Conservation (phyloP, 805 yeast species). For the Candida tallmaniae region DNA sequence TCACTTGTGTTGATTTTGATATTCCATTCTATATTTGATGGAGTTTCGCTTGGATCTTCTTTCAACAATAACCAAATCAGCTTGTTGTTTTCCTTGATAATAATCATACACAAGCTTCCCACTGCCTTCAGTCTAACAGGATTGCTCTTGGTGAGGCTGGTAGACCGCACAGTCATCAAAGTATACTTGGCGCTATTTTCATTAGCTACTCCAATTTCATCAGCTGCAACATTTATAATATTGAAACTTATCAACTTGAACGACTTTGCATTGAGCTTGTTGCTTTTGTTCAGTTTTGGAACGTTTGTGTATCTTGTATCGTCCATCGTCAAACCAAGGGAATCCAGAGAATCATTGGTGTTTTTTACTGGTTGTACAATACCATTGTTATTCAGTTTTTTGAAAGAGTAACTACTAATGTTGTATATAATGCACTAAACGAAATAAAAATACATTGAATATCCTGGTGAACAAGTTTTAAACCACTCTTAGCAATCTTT, state of each 20-base stretch:
- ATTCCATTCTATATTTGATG: constrained; percentile 68
- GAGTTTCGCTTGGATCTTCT: constrained; percentile 66
- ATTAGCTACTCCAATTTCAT: constrained; percentile 56
- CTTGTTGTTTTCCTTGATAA: constrained; percentile 52
- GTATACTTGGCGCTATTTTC: constrained; percentile 53
- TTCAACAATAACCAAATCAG: constrained; percentile 33
- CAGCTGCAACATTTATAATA: constrained; percentile 45
- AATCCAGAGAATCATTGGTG: constrained; percentile 11
- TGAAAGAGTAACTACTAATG: constrained; percentile 14
- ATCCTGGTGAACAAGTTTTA: no score
- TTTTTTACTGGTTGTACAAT: constrained; percentile 21
- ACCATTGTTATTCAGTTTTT: constrained; percentile 22
- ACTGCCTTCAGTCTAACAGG: constrained; percentile 66
- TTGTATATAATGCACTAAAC: no score
- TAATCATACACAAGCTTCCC: constrained; percentile 69
- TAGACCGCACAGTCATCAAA: constrained; percentile 26
- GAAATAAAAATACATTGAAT: no score
- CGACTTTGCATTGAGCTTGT: constrained; percentile 45
- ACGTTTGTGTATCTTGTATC: constrained; percentile 68
- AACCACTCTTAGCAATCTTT: no score
- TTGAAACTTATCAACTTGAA: constrained; percentile 25
- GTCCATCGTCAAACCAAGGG: constrained; percentile 27
- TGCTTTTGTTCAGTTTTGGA: constrained; percentile 65
- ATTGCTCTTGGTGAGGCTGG: constrained; percentile 41
- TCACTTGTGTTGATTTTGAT: constrained; percentile 59